Conservation (phyloP, 345 rosid species). For the Citrus cavaleriei region DNA sequence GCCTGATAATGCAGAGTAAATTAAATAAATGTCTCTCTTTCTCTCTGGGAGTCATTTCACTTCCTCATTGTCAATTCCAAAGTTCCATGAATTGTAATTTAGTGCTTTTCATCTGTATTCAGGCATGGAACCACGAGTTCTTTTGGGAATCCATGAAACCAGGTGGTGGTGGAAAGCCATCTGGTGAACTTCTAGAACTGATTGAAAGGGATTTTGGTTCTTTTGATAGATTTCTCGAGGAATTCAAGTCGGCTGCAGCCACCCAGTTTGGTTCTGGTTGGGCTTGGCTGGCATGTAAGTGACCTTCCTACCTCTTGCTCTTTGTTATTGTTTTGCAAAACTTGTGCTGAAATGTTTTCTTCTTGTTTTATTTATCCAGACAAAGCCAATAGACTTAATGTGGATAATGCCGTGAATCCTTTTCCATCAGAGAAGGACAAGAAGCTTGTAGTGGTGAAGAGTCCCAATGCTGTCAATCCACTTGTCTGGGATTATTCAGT, state of each 20-base stretch:
- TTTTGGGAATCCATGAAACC: conserved; percentile 96
- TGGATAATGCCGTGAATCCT: conserved; percentile 69
- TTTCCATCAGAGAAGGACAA: conserved; percentile 66
- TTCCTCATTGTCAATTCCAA: neutral
- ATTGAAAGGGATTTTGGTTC: conserved; percentile 89
- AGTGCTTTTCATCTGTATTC: conserved; percentile 7
- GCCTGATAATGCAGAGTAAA: neutral
- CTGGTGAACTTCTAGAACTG: conserved; percentile 65
- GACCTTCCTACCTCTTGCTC: neutral
- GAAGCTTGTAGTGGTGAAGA: conserved; percentile 75
- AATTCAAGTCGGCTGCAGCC: conserved; percentile 68
- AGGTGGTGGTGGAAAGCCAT: conserved; percentile 88
- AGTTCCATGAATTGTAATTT: neutral
- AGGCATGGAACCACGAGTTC: conserved; percentile 97
- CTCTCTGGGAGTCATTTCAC: neutral
- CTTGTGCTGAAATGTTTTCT: neutral
- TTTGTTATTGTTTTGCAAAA: conserved; percentile 2
- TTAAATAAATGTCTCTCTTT: neutral
- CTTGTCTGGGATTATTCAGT: conserved; percentile 90
- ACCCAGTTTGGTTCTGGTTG: conserved; percentile 94
- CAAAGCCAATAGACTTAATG: conserved; percentile 69
- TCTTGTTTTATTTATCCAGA: conserved; percentile 37
- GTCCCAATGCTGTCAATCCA: conserved; percentile 93
- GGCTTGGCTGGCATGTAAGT: conserved; percentile 94
- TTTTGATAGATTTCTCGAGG: conserved; percentile 46